Evolutionary conservation across 805 yeast genomes (phyloP).

Genomic region (Wickerhamiella sorbophila): DNA sequence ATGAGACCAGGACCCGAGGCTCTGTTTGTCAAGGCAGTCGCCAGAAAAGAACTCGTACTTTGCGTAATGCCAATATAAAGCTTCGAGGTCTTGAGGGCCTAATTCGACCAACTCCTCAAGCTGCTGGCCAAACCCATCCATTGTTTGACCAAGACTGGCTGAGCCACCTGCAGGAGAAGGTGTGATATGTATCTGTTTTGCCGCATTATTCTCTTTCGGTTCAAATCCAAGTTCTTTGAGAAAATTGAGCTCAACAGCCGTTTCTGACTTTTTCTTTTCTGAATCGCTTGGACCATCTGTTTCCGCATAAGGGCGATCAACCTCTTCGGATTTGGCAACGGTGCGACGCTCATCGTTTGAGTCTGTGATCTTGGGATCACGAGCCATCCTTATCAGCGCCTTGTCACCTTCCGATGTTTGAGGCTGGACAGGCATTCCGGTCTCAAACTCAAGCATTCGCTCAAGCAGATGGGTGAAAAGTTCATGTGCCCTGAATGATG

Average conservation of each 20-base stretch:
- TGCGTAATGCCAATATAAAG: constrained; percentile 30
- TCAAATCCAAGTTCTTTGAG: constrained; percentile 21
- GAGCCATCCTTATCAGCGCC: constrained; percentile 25
- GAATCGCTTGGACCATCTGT: constrained; percentile 3
- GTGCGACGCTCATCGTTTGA: constrained; percentile 24
- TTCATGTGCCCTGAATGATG: constrained; percentile 23
- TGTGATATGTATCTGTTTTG: constrained; percentile 16
- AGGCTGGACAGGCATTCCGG: constrained; percentile 22
- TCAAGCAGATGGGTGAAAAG: constrained; percentile 27
- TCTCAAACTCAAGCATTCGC: constrained; percentile 24
- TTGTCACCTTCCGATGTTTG: constrained; percentile 26
- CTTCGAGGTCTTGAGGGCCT: constrained; percentile 24
- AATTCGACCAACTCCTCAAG: constrained; percentile 23
- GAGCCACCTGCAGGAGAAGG: constrained; percentile 26
- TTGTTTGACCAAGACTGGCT: constrained; percentile 27
- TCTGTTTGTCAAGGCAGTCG: constrained; percentile 23
- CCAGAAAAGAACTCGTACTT: constrained; percentile 29
- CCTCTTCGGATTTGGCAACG: constrained; percentile 27
- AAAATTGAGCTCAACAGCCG: constrained; percentile 20
- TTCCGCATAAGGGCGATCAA: constrained; percentile 21
- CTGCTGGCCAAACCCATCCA: constrained; percentile 24
- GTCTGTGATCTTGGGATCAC: constrained; percentile 25
- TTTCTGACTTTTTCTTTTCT: constrained; percentile 8
- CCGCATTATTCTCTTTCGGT: constrained; percentile 4
- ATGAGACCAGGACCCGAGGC: constrained; percentile 30